phyloP scores from a whole-genome alignment of 1,139 yeast genomes.

The Candida dubliniensis region DNA sequence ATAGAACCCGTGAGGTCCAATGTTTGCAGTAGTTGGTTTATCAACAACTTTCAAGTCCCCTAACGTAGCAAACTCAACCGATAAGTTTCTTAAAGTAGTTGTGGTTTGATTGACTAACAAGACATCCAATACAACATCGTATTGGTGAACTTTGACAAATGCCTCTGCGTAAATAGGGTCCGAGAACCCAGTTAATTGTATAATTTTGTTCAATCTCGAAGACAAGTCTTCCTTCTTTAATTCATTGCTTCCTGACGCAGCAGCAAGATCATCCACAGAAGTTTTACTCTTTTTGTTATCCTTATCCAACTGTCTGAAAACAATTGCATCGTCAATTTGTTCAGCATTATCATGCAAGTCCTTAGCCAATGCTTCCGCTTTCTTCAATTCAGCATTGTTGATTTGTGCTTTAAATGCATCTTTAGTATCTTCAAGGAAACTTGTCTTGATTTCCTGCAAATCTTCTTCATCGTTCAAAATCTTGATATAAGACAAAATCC shows the following conservation, averaged over 20 bases:
- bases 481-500: conserved; percentile 81
- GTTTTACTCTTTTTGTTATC: conserved; percentile 34
- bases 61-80: conserved; percentile 93
- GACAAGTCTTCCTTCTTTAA: conserved; percentile 58
- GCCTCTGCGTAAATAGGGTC: conserved; percentile 99
- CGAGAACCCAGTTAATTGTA: conserved; percentile 93
- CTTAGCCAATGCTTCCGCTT: conserved; percentile 58
- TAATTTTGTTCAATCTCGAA: conserved; percentile 83
- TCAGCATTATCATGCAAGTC: conserved; percentile 68
- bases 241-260: conserved; percentile 42
- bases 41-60: conserved; percentile 96
- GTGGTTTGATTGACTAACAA: conserved; percentile 92
- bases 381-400: conserved; percentile 52
- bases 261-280: conserved; percentile 51
- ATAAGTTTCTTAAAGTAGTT: conserved; percentile 83
- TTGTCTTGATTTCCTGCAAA: conserved; percentile 53
- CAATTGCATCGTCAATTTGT: conserved; percentile 78
- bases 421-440: conserved; percentile 86
- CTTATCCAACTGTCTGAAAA: conserved; percentile 78
- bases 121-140: conserved; percentile 92
- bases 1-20: conserved; percentile 96
- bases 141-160: conserved; percentile 89
- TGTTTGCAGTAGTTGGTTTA: conserved; percentile 86
- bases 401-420: conserved; percentile 76
- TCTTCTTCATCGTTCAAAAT: conserved; percentile 69